phyloP scores from a whole-genome alignment of 1,284 basidiomycete species.

The Tilletiaria anomala region DNA sequence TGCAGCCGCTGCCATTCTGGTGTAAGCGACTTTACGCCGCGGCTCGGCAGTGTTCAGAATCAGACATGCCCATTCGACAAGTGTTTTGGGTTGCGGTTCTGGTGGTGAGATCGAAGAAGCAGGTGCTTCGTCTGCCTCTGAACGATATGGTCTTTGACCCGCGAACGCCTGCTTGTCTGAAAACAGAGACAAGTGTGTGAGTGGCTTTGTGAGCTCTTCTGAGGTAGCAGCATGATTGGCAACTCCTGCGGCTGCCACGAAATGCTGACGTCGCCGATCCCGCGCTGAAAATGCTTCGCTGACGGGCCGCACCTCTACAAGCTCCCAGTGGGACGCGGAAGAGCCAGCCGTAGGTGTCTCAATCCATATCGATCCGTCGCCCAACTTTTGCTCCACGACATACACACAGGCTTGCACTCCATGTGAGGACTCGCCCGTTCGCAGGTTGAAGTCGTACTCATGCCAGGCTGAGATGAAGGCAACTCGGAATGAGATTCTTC shows the following conservation, averaged over 20 bases:
- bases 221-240: too few relatives aligned
- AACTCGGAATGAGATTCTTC: background rate
- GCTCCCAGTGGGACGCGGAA: constrained; percentile 46
- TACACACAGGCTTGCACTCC: constrained; percentile 68
- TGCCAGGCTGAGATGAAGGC: constrained; percentile 48
- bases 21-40: constrained; percentile 56
- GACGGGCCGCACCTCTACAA: constrained; percentile 62
- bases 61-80: constrained; percentile 61
- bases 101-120: constrained; percentile 14
- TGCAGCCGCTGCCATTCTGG: constrained; percentile 53
- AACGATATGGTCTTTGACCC: too few relatives aligned
- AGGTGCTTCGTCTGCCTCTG: too few relatives aligned
- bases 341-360: constrained; percentile 11
- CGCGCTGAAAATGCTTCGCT: constrained; percentile 55
- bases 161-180: too few relatives aligned
- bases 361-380: constrained; percentile 40
- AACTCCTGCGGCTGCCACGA: too few relatives aligned
- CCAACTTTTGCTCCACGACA: constrained; percentile 45
- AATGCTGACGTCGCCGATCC: background rate
- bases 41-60: constrained; percentile 60
- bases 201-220: too few relatives aligned
- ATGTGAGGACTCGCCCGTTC: constrained; percentile 58
- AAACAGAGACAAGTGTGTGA: too few relatives aligned
- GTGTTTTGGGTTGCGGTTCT: constrained; percentile 41
- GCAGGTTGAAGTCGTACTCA: constrained; percentile 60